Base-by-base conservation (phyloP, 495 filamentous ascomycete genomes). In the Neurospora sp. region DNA sequence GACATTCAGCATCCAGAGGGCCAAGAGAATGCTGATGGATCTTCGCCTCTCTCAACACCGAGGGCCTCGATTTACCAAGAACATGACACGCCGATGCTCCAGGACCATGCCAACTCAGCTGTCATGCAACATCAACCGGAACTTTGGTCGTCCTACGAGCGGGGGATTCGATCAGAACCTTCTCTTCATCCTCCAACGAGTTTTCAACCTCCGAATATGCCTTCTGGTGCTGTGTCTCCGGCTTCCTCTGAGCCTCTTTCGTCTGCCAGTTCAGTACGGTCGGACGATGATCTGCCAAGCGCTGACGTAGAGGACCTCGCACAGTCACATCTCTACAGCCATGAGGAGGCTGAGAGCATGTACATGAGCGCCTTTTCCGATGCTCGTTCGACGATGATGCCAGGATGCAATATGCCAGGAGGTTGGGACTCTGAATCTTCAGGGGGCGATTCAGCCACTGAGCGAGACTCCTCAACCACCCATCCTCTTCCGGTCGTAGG, bases 331-430 rank as follows among this genome's bases (percentile, higher is more conserved):
- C 79, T 96, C 18, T 98, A 94, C 79, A 94, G 89, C 70, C 91
- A 96, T 72, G 93, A 96, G 72, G 94, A 98, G 73, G 96, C 96
- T 0, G 91, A 95, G 76, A 98, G 96, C 81, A 91, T 99, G 90
- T 98, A 98, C 75, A 94, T 98, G 86, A 88, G 87, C 71, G 86
- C 87, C 3, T 85, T 87, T 53, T 87, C 85, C 7, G 73, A 85
- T 48, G 76, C 80, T 18, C 75, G 73, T 16, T 81, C 81, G 27
- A 65, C 53, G 7, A 4, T 65, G 27, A 65, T 65, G 8, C 53
- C 22, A 8, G 53, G 31, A 37, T 2, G 12, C 14, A 18, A 35
- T 3, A 89, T 91, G 81, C 90, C 90, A 14, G 90, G 89, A 6
- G 85, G 80, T 41, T 91, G 89, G 90, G 87, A 87, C 74, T 85